phyloP scores from a whole-genome alignment of 805 yeast genomes.

The Saccharomyces paradoxus region DNA sequence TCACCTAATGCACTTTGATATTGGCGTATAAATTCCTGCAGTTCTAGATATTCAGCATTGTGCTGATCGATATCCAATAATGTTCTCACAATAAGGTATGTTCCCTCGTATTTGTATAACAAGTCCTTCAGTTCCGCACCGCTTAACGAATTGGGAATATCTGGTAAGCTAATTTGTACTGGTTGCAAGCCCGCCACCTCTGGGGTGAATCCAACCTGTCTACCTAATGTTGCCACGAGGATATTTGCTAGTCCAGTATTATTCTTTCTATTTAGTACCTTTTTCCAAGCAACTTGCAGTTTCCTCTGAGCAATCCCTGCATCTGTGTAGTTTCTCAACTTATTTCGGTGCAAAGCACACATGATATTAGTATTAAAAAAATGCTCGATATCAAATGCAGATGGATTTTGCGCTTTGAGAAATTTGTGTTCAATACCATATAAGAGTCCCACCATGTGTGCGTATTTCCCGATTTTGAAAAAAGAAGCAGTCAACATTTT shows the following conservation, averaged over 20 bases:
- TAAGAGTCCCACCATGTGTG: constrained; percentile 15
- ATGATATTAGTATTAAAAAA: constrained; percentile 23
- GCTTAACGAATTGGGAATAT: not conserved
- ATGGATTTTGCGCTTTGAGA: constrained; percentile 12
- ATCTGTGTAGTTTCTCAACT: constrained; percentile 10
- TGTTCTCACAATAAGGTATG: constrained; percentile 1
- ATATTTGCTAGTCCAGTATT: constrained; percentile 20
- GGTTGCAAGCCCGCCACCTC: constrained; percentile 7
- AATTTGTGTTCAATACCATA: constrained; percentile 15
- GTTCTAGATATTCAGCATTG: not conserved
- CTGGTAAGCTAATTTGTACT: constrained; percentile 7
- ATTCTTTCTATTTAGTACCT: constrained; percentile 11
- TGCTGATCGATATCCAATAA: not conserved
- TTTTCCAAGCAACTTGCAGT: constrained; percentile 17
- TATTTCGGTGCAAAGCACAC: constrained; percentile 25
- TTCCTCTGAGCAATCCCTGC: constrained; percentile 14
- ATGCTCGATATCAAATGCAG: constrained; percentile 22
- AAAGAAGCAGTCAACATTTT: constrained; percentile 20
- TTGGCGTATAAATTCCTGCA: not conserved
- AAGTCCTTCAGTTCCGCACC: constrained; percentile 1
- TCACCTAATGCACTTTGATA: not conserved
- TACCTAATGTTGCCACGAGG: constrained; percentile 13
- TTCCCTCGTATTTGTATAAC: constrained; percentile 3
- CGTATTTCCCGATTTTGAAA: constrained; percentile 18
- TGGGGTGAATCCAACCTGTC: constrained; percentile 12